Conservation (phyloP, 352 stramenopile genomes). For the Thalassiosira mediterranea region DNA sequence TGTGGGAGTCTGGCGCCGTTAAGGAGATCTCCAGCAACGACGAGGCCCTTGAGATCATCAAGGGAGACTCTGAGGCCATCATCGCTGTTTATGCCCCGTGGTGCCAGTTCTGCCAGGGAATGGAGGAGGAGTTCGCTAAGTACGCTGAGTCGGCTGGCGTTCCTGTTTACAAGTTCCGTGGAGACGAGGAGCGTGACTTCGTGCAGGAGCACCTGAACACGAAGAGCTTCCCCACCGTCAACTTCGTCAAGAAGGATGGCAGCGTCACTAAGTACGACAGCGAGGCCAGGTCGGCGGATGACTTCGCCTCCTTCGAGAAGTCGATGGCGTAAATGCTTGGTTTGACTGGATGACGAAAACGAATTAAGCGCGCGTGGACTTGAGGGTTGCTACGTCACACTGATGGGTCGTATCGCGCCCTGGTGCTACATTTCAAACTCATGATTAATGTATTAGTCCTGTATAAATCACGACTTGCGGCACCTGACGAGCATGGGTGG, state of each 20-base stretch:
- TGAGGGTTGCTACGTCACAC: too few species aligned
- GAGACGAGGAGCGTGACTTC: conserved; percentile 85
- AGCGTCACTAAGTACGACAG: conserved; percentile 85
- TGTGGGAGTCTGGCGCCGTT: conserved; percentile 76
- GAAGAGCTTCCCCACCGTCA: conserved; percentile 84
- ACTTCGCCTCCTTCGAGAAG: conserved; percentile 48
- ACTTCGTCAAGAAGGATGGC: conserved; percentile 82
- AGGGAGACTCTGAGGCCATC: conserved; percentile 70
- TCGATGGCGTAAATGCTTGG: conserved; percentile 43
- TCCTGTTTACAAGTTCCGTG: conserved; percentile 83
- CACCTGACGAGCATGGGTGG: too few species aligned
- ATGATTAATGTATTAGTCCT: too few species aligned
- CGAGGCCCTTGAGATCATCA: conserved; percentile 70
- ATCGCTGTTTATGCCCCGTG: conserved; percentile 85
- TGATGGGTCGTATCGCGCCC: too few species aligned
- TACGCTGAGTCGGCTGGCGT: conserved; percentile 63
- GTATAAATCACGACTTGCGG: too few species aligned
- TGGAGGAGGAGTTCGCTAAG: conserved; percentile 82
- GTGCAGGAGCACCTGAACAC: conserved; percentile 83
- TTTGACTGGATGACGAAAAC: neutral
- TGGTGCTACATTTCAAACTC: too few species aligned
- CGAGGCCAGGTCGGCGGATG: conserved; percentile 61
- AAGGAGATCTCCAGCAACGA: conserved; percentile 74
- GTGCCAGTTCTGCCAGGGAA: conserved; percentile 85
- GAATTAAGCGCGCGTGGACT: neutral